These are phyloP conservation scores for Mortierella sp. DNA, from an alignment of 371 early-diverging fungal species.

Conservation along the genomic window DNA sequence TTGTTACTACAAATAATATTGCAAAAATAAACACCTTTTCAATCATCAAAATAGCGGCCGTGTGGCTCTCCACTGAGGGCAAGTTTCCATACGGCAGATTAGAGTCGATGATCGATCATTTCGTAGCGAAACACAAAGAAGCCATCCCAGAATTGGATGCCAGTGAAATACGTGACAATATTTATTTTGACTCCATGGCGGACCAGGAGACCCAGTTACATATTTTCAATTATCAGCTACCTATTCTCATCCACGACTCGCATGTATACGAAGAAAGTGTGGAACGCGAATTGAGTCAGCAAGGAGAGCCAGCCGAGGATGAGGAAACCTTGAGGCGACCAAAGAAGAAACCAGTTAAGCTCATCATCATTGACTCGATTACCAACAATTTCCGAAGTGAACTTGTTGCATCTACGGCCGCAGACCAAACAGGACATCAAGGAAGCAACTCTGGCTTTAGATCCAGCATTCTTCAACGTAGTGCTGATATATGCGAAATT, in stretches of 20 bases:
- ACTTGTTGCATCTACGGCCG: slow-evolving; percentile 16
- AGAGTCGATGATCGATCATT: slow-evolving; percentile 58
- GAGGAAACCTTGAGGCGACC: not conserved
- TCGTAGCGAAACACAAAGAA: slow-evolving; percentile 49
- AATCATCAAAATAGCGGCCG: slow-evolving; percentile 57
- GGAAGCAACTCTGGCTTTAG: slow-evolving; percentile 7
- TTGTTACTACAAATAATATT: not conserved
- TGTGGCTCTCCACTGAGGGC: slow-evolving; percentile 76
- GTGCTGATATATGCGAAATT: slow-evolving; percentile 69
- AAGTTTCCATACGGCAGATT: slow-evolving; percentile 68
- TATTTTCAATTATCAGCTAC: slow-evolving; percentile 77
- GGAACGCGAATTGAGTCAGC: slow-evolving; percentile 4
- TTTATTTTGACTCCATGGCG: slow-evolving; percentile 73
- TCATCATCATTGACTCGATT: slow-evolving; percentile 91
- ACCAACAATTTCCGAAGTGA: slow-evolving; percentile 81
- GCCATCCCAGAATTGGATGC: slow-evolving; percentile 25
- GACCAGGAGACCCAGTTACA: slow-evolving; percentile 81
- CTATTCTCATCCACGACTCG: slow-evolving; percentile 64
- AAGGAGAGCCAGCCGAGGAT: not conserved
- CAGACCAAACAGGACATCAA: slow-evolving; percentile 21
- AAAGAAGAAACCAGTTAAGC: slow-evolving; percentile 61
- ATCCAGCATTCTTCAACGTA: slow-evolving; percentile 58
- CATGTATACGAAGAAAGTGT: slow-evolving; percentile 9
- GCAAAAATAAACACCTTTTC: not conserved
- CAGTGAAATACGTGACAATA: slow-evolving; percentile 55